Evolutionary conservation across 1,284 basidiomycete genomes (phyloP), one percentile per base, ranked within the genome.

Genomic region (Pseudozyma flocculosa): DNA sequence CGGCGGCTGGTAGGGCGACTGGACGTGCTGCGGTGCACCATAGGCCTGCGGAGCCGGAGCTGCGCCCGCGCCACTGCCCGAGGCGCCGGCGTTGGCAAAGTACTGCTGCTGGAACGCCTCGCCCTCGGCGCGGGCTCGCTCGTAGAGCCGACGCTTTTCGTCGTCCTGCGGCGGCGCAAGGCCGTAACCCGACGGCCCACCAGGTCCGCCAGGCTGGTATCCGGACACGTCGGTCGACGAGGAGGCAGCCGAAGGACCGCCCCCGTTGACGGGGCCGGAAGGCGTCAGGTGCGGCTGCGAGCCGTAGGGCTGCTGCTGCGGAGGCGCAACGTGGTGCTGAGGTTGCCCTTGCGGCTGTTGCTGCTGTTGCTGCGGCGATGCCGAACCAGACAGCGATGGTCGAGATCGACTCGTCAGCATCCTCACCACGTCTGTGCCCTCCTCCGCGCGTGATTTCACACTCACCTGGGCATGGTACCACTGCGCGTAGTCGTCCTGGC

Each of bases 71-170:
- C n/a, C n/a, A n/a, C n/a, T n/a, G n/a, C n/a, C n/a, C n/a, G n/a
- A n/a, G n/a, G n/a, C n/a, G n/a, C n/a, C 26, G 37, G 5, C 37
- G 19, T n/a, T 17, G 40, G 23, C 14, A 45, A 61, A 65, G 26
- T 65, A 61, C 51, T 55, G 56, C 24, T 56, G 59, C 29, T 76
- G 74, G 49, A 60, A 76, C 23, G 67, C 74, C 34, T 75, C 74
- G 39, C 69, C 61, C 44, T 76, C 69, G 9, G 72, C 70, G 15
- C 68, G 43, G 3, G 74, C 74, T 17, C 62, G 50, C 26, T 76
- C 74, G 44, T 61, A 76, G 15, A 76, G 57, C 30, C 64, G 56
- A 3, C 65, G 65, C 62, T 76, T 76, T 47, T 75, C 73, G 18
- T 75, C 69, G 18, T 75, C 72, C 15, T 66, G 63, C 15, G 68